phyloP scores from a whole-genome alignment of 2,329 filamentous ascomycete genomes.

The Hypoxylon sp. region DNA sequence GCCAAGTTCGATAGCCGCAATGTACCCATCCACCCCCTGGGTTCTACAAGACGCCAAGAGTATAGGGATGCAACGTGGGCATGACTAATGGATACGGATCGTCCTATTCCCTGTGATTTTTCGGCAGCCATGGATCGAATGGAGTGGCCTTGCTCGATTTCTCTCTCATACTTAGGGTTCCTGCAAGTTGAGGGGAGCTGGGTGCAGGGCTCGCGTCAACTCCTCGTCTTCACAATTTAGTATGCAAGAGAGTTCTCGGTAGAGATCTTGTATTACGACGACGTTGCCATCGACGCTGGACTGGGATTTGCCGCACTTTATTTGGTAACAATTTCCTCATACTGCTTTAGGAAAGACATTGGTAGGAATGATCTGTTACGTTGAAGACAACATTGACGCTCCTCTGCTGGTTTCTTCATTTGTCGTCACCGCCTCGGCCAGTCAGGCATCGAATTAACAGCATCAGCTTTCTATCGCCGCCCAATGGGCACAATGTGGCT shows the following conservation, averaged over 20 bases:
- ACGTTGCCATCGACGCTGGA: not conserved
- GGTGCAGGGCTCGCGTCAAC: slow-evolving; percentile 12
- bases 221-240: slow-evolving; percentile 25
- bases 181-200: slow-evolving; percentile 26
- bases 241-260: not conserved
- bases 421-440: slow-evolving; percentile 45
- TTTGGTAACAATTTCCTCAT: not conserved
- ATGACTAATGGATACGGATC: slow-evolving; percentile 28
- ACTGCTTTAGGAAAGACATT: too few species aligned
- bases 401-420: slow-evolving; percentile 39
- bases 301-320: not conserved
- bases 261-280: slow-evolving; percentile 11
- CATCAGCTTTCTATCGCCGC: slow-evolving; percentile 71
- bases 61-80: slow-evolving; percentile 28
- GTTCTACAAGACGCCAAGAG: slow-evolving; percentile 38
- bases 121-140: slow-evolving; percentile 19
- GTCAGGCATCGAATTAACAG: slow-evolving; percentile 75
- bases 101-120: slow-evolving; percentile 18
- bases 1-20: slow-evolving; percentile 28
- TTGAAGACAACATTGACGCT: slow-evolving; percentile 38
- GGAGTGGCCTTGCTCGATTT: slow-evolving; percentile 15
- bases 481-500: slow-evolving; percentile 66
- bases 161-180: slow-evolving; percentile 28
- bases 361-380: not conserved
- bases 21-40: slow-evolving; percentile 32